Evolutionary conservation across 129 eudicot species (phyloP).

Genomic region (Heracleum sosnowskyi): DNA sequence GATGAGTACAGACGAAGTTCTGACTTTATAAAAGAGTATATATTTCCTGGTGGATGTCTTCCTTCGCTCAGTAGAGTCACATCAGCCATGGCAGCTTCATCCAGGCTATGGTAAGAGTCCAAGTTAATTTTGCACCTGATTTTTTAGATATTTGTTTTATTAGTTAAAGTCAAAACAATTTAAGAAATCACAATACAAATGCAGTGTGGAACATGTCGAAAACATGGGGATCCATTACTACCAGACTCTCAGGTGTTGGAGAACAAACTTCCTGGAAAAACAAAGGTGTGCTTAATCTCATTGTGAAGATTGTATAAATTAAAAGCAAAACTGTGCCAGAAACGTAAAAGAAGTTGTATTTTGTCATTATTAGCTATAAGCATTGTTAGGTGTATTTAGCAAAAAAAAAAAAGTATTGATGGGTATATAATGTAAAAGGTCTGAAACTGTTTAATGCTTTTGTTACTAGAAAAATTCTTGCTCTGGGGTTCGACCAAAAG

Average conservation of each 20-base stretch:
- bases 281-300: conserved; percentile 39
- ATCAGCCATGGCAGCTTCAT: conserved; percentile 81
- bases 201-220: conserved; percentile 86
- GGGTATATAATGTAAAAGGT: neutral
- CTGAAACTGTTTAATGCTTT: neutral
- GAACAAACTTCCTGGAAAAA: conserved; percentile 60
- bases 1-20: conserved; percentile 74
- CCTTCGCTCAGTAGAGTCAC: conserved; percentile 88
- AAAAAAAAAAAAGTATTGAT: too few relatives aligned
- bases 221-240: conserved; percentile 83
- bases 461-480: conserved; percentile 43
- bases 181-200: neutral
- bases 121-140: neutral
- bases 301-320: neutral
- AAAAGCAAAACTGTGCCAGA: neutral
- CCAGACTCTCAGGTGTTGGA: conserved; percentile 77
- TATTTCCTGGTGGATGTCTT: conserved; percentile 83
- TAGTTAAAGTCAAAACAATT: neutral
- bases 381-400: neutral
- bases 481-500: conserved; percentile 74
- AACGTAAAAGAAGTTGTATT: neutral
- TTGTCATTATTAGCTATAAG: neutral
- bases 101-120: conserved; percentile 58
- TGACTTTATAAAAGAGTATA: conserved; percentile 82
- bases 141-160: neutral